phyloP scores from a whole-genome alignment of 2,329 filamentous ascomycete species.

The Dactylonectria macrodidyma region DNA sequence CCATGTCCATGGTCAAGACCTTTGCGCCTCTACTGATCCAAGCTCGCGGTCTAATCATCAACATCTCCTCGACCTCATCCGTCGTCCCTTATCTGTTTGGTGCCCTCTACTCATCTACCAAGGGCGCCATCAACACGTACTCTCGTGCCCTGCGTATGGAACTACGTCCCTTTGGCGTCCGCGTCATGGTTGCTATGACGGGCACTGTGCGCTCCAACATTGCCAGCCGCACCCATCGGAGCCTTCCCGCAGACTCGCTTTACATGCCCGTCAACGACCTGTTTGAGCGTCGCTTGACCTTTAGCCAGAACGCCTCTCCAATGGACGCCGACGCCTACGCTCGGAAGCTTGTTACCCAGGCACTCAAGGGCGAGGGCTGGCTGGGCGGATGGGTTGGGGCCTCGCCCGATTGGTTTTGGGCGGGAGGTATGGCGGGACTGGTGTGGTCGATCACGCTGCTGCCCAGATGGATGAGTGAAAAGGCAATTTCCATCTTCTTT shows the following conservation, averaged over 20 bases:
- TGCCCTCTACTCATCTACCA: constrained; percentile 68
- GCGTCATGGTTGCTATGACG: constrained; percentile 71
- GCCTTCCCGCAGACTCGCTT: constrained; percentile 61
- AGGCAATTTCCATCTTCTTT: constrained; percentile 48
- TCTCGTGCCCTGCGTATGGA: constrained; percentile 69
- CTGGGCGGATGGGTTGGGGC: constrained; percentile 52
- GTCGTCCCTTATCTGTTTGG: constrained; percentile 68
- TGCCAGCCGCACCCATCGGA: constrained; percentile 57
- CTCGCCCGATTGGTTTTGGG: constrained; percentile 54
- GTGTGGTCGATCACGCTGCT: constrained; percentile 48
- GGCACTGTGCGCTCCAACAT: constrained; percentile 69
- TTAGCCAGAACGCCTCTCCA: constrained; percentile 64
- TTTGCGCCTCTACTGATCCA: constrained; percentile 66
- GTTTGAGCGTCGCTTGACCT: constrained; percentile 62
- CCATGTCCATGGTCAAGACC: constrained; percentile 69
- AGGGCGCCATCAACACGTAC: constrained; percentile 68
- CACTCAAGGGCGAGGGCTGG: constrained; percentile 57
- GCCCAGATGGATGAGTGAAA: constrained; percentile 50
- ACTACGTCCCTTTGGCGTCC: constrained; percentile 67
- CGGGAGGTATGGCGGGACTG: constrained; percentile 49
- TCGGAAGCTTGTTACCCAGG: constrained; percentile 57
- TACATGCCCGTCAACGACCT: constrained; percentile 63
- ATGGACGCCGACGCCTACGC: constrained; percentile 63
- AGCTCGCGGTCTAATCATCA: constrained; percentile 67
- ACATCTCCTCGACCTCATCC: constrained; percentile 68